Evolutionary conservation across 495 filamentous ascomycete genomes (phyloP).

Genomic region (Lasiosphaeria ovina): DNA sequence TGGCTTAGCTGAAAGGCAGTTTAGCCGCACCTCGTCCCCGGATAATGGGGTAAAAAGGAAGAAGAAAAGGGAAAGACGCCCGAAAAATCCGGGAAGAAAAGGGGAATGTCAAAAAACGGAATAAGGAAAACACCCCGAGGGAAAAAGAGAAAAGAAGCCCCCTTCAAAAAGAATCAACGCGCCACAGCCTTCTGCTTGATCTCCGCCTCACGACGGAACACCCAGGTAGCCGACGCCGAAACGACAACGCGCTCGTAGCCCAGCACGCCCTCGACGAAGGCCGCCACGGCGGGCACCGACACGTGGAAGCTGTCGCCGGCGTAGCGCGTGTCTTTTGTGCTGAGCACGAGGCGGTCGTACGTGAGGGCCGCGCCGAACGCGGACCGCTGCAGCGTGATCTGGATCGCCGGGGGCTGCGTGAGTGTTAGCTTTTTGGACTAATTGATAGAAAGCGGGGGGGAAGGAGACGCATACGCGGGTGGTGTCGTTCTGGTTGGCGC

Average conservation of each 20-base stretch:
- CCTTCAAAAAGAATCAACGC: too few species aligned
- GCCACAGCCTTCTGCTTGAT: conserved; percentile 16
- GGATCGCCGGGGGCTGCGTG: conserved; percentile 34
- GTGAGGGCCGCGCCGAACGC: conserved; percentile 36
- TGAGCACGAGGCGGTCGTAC: conserved; percentile 37
- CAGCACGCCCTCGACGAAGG: conserved; percentile 39
- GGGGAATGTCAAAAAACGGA: too few species aligned
- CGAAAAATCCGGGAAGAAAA: too few species aligned
- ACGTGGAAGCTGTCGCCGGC: conserved; percentile 24
- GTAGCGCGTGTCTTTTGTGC: conserved; percentile 26
- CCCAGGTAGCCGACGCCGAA: conserved; percentile 18
- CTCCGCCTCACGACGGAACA: conserved; percentile 21
- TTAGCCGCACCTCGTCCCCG: too few species aligned
- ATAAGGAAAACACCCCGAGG: too few species aligned
- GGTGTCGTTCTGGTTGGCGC: conserved; percentile 34
- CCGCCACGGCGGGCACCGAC: conserved; percentile 35
- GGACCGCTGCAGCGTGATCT: conserved; percentile 35
- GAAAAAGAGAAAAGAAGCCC: too few species aligned
- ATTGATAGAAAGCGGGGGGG: neutral
- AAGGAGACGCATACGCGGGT: conserved; percentile 23
- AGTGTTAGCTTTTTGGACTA: neutral
- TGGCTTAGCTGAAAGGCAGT: too few species aligned
- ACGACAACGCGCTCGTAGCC: conserved; percentile 34
- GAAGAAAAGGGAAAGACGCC: too few species aligned
- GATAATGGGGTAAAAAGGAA: too few species aligned